A percentile compares a stretch with the other conserved stretches of the same genome.
Conservation (phyloP, 1,284 basidiomycete species). For the Volvariella surrecta region DNA sequence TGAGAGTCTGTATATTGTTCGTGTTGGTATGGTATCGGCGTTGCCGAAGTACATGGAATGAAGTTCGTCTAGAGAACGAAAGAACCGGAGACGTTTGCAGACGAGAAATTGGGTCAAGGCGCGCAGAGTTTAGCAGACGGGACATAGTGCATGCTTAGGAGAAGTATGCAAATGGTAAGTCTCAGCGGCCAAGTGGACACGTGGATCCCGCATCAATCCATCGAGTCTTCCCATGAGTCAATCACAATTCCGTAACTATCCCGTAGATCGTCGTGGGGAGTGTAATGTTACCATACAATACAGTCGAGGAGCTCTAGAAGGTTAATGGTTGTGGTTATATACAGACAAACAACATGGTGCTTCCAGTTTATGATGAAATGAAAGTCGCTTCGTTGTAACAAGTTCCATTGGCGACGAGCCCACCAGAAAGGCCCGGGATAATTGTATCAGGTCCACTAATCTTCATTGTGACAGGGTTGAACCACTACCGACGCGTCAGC, state of each 20-base stretch:
- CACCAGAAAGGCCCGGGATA: constrained; percentile 25
- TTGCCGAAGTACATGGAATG: too few species aligned
- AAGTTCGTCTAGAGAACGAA: too few species aligned
- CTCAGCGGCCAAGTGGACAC: not conserved
- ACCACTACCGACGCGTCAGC: constrained; percentile 47
- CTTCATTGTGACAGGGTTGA: constrained; percentile 65
- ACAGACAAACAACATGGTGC: too few species aligned
- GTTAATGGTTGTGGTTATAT: too few species aligned
- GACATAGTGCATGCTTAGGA: constrained; percentile 27
- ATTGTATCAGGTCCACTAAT: constrained; percentile 54
- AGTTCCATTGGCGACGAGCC: constrained; percentile 57
- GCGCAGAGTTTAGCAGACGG: constrained; percentile 15
- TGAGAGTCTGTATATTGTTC: constrained; percentile 4
- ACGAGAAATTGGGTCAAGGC: not conserved
- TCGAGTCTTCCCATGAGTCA: too few species aligned
- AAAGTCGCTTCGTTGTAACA: constrained; percentile 89
- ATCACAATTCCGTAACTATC: too few species aligned
- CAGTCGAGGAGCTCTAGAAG: too few species aligned
- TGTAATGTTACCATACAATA: too few species aligned
- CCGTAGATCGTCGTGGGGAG: too few species aligned
- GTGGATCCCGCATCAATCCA: too few species aligned
- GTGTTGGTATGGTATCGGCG: not conserved
- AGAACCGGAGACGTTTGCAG: too few species aligned
- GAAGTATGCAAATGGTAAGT: not conserved
- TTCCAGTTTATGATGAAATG: constrained; percentile 52